Evolutionary conservation across 257 asterid species (phyloP).

Genomic region (Paraleonurus japonicus): DNA sequence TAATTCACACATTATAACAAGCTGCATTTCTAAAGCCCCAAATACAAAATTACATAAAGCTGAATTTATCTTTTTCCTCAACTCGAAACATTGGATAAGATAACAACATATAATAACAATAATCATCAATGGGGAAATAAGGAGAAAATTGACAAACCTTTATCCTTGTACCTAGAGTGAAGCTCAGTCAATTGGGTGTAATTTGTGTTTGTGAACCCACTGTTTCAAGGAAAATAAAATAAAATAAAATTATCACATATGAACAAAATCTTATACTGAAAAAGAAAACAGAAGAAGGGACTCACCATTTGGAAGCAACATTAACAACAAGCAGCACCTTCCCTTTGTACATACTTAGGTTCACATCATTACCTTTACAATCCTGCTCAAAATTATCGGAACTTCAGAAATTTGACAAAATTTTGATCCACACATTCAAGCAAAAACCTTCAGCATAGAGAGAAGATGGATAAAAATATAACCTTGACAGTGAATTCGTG

Average conservation of each 20-base stretch:
- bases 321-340: constrained; percentile 87
- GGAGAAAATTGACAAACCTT: constrained; percentile 46
- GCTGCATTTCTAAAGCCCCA: constrained; percentile 14
- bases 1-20: background rate
- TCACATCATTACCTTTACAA: constrained; percentile 60
- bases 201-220: constrained; percentile 75
- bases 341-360: constrained; percentile 62
- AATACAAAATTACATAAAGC: background rate
- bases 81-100: background rate
- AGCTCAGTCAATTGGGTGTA: constrained; percentile 80
- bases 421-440: background rate
- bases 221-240: constrained; percentile 40
- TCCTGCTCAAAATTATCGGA: constrained; percentile 44
- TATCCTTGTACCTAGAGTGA: constrained; percentile 60
- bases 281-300: background rate
- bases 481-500: constrained; percentile 91
- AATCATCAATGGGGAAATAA: background rate
- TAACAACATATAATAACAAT: background rate
- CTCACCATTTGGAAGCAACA: constrained; percentile 95
- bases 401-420: background rate
- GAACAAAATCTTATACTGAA: background rate
- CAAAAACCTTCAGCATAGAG: background rate
- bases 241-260: background rate
- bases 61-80: background rate
- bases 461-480: background rate